Conservation (phyloP, 371 early-diverging fungal species). For the Polyrhizophydium stewartii region DNA sequence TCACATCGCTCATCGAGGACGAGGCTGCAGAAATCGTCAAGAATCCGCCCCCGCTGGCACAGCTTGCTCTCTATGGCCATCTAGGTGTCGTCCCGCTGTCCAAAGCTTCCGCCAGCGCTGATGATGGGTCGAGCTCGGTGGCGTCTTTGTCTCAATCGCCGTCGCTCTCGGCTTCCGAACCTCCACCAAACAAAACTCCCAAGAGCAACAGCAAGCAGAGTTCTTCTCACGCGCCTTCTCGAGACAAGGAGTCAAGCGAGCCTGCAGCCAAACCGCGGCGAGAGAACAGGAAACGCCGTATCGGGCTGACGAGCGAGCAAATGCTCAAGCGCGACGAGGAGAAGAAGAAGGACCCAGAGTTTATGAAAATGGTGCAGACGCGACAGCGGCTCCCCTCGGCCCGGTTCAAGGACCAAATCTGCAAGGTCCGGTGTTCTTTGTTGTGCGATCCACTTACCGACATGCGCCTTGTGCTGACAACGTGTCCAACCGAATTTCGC, state of each 20-base stretch:
- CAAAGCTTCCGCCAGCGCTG: background rate
- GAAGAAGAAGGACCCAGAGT: slow-evolving; percentile 27
- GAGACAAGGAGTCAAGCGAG: background rate
- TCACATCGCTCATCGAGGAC: slow-evolving; percentile 68
- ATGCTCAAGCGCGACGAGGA: slow-evolving; percentile 27
- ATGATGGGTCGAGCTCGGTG: background rate
- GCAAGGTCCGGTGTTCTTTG: slow-evolving; percentile 36
- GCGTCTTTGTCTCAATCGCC: background rate
- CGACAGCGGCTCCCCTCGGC: slow-evolving; percentile 67
- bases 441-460: background rate
- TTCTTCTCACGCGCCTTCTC: no score
- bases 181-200: background rate
- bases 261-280: background rate
- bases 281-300: background rate
- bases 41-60: slow-evolving; percentile 57
- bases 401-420: slow-evolving; percentile 49
- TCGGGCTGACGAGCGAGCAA: slow-evolving; percentile 4
- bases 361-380: slow-evolving; percentile 44
- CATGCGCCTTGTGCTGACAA: background rate
- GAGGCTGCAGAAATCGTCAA: slow-evolving; percentile 50
- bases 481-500: no score
- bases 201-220: background rate
- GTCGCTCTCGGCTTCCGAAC: background rate
- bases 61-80: slow-evolving; percentile 15
- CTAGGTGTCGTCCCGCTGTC: background rate